A percentile compares a stretch with the other conserved stretches of the same genome.
These are phyloP conservation scores for Moesziomyces parantarcticus DNA, from an alignment of 1,284 basidiomycete species.

Conservation along the genomic window DNA sequence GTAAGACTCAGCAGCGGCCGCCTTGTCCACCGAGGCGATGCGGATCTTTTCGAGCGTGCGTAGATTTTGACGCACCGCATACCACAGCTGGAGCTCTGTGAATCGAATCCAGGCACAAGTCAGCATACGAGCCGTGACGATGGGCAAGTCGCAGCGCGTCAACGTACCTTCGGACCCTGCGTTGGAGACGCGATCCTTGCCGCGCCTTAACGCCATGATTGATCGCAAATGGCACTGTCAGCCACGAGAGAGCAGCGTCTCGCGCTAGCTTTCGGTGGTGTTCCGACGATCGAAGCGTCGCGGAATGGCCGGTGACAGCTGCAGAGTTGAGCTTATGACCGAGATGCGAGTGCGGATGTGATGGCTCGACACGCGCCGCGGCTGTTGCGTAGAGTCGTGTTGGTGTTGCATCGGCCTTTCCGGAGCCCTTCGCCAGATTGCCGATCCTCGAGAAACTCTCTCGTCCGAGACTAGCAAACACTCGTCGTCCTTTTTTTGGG, in stretches of 20 bases:
- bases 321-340: no score
- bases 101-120: background rate
- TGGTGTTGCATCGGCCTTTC: background rate
- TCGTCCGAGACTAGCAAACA: background rate
- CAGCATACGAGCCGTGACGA: background rate
- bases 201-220: constrained; percentile 40
- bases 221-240: background rate
- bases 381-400: background rate
- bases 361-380: background rate
- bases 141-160: background rate
- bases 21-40: constrained; percentile 43
- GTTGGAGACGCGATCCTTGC: constrained; percentile 44
- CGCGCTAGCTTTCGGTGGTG: constrained; percentile 1
- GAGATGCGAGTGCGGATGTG: background rate
- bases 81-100: constrained; percentile 64
- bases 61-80: constrained; percentile 55
- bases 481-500: no score
- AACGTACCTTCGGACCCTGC: constrained; percentile 42
- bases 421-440: background rate
- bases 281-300: background rate
- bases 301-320: background rate
- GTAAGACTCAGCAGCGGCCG: constrained; percentile 19
- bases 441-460: background rate
- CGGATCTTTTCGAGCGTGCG: constrained; percentile 57
- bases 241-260: background rate